A percentile compares a stretch with the other conserved stretches of the same genome.
These are phyloP conservation scores for Myxozyma vanderwaltii DNA, from an alignment of 805 yeast genomes.

Conservation along the genomic window DNA sequence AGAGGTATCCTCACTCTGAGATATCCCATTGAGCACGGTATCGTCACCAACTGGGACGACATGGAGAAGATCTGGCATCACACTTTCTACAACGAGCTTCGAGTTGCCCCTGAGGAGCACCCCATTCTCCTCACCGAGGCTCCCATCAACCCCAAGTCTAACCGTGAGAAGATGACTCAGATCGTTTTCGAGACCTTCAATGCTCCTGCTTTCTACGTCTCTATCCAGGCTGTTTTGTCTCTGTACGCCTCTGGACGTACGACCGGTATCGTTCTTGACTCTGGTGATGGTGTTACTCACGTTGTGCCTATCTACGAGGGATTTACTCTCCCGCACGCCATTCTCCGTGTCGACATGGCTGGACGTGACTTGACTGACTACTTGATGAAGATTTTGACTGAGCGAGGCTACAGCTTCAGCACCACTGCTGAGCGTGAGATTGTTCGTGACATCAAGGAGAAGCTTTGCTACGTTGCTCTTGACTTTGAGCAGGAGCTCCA, in stretches of 20 bases:
- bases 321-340: constrained; percentile 98
- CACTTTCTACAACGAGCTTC: constrained; percentile 99
- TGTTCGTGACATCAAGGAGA: constrained; percentile 96
- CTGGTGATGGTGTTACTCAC: constrained; percentile 99
- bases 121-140: constrained; percentile 99
- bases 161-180: constrained; percentile 99
- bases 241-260: constrained; percentile 99
- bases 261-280: constrained; percentile 98
- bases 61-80: constrained; percentile 99
- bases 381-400: constrained; percentile 96
- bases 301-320: constrained; percentile 99
- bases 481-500: constrained; percentile 99
- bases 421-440: constrained; percentile 99
- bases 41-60: constrained; percentile 99
- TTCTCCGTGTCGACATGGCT: constrained; percentile 97
- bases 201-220: constrained; percentile 98
- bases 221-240: constrained; percentile 97
- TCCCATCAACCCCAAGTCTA: constrained; percentile 98
- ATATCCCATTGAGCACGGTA: constrained; percentile 99
- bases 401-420: constrained; percentile 98
- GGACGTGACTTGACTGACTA: constrained; percentile 99
- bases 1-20: constrained; percentile 99
- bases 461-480: constrained; percentile 97
- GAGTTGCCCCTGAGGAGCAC: constrained; percentile 99
- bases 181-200: constrained; percentile 98